These are phyloP conservation scores for Chenopodium berlandieri DNA, from an alignment of 148 eudicot genomes.

Conservation along the genomic window DNA sequence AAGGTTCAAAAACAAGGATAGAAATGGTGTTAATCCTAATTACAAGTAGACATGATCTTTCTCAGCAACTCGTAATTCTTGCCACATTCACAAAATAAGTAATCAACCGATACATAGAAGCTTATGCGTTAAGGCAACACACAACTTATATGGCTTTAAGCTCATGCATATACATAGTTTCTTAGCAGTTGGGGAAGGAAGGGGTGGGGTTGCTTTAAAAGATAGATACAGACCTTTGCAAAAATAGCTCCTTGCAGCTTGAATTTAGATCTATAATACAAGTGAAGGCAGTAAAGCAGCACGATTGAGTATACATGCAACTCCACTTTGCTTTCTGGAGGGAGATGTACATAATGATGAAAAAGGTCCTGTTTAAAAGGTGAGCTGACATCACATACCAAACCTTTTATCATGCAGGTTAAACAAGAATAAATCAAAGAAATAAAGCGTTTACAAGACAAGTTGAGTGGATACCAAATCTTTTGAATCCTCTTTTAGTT, in stretches of 20 bases:
- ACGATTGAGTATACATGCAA: conserved; percentile 68
- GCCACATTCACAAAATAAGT: background rate
- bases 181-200: background rate
- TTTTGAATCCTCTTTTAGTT: conserved; percentile 37
- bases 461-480: conserved; percentile 40
- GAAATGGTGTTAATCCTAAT: background rate
- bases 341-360: conserved; percentile 62
- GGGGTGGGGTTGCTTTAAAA: background rate
- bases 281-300: conserved; percentile 64
- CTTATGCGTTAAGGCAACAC: background rate
- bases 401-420: conserved; percentile 13
- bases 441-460: conserved; percentile 11
- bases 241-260: conserved; percentile 41
- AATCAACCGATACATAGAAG: background rate
- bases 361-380: conserved; percentile 58
- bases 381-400: conserved; percentile 15
- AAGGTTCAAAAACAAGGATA: background rate
- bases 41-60: background rate
- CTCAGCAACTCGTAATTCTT: background rate
- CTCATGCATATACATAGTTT: background rate
- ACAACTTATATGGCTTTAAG: background rate
- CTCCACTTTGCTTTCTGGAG: conserved; percentile 65
- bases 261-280: conserved; percentile 40
- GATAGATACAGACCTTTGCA: conserved; percentile 53
- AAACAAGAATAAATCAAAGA: conserved; percentile 8